Evolutionary conservation across 1,284 basidiomycete species (phyloP).

Genomic region (Rhizoctonia solani): DNA sequence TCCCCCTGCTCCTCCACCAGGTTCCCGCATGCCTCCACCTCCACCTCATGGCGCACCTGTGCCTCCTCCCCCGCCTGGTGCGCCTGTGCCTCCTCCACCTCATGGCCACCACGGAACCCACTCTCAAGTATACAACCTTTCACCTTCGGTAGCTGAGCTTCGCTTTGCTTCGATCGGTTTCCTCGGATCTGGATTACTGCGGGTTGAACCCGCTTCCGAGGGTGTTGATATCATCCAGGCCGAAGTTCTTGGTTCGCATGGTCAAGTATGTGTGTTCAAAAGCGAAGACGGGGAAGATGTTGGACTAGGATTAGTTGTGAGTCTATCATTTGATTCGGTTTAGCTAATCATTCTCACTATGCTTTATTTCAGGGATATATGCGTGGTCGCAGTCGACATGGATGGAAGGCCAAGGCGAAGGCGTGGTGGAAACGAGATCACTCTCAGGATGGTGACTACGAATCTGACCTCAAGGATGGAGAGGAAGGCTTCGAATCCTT

Average conservation of each 20-base stretch:
- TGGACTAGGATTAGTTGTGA: constrained; percentile 18
- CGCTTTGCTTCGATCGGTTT: constrained; percentile 23
- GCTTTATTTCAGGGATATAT: constrained; percentile 25
- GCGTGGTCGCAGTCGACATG: background rate
- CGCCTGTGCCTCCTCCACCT: constrained; percentile 1
- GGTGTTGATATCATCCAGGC: background rate
- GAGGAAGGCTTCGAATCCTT: constrained; percentile 1
- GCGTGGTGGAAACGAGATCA: background rate
- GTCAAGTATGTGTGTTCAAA: background rate
- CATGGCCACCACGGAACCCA: background rate
- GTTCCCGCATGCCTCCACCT: background rate
- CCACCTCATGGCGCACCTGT: background rate
- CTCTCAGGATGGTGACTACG: background rate
- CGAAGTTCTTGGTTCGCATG: constrained; percentile 6
- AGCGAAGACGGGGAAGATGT: background rate
- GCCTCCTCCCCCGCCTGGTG: constrained; percentile 12
- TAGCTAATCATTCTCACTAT: background rate
- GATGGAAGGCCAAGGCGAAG: background rate
- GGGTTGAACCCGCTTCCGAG: constrained; percentile 10
- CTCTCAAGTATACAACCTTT: constrained; percentile 12
- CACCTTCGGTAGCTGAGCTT: background rate
- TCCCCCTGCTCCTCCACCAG: background rate
- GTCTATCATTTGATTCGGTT: background rate
- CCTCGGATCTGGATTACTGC: constrained; percentile 6
- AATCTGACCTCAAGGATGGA: background rate